Conservation (phyloP, 768 basidiomycete genomes). For the Mycena olivaceomarginata region DNA sequence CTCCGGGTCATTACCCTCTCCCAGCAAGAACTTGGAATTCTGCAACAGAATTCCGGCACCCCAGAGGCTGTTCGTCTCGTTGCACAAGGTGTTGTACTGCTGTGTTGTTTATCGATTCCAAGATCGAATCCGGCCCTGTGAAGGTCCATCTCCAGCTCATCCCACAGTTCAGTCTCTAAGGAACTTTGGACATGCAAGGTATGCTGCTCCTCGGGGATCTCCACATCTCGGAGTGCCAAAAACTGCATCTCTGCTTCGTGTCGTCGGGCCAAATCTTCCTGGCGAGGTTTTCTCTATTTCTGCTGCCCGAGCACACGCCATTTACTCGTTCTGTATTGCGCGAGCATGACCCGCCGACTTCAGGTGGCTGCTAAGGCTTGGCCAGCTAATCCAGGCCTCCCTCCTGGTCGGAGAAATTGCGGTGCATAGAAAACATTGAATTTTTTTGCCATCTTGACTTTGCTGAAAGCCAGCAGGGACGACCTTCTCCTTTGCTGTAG, state of each 20-base stretch:
- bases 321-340: not conserved
- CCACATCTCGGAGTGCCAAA: too few relatives aligned
- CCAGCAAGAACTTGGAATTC: not conserved
- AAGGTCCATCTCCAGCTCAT: not conserved
- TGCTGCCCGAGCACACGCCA: not conserved
- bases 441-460: not conserved
- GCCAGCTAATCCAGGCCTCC: not conserved
- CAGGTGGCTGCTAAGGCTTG: not conserved
- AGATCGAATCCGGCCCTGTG: not conserved
- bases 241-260: not conserved
- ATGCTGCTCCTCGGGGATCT: not conserved
- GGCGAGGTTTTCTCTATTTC: not conserved
- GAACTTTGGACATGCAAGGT: not conserved
- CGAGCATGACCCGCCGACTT: not conserved
- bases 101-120: not conserved
- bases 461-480: too few relatives aligned
- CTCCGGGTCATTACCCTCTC: too few relatives aligned
- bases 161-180: not conserved
- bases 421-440: not conserved
- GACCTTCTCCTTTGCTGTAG: too few relatives aligned
- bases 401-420: not conserved
- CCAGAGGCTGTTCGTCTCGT: not conserved
- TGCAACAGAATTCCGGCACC: constrained; percentile 5
- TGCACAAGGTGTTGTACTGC: not conserved
- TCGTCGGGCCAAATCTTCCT: not conserved